These are phyloP conservation scores for Dactylellina cionopaga DNA, from an alignment of 2,329 filamentous ascomycete species.

Conservation along the genomic window DNA sequence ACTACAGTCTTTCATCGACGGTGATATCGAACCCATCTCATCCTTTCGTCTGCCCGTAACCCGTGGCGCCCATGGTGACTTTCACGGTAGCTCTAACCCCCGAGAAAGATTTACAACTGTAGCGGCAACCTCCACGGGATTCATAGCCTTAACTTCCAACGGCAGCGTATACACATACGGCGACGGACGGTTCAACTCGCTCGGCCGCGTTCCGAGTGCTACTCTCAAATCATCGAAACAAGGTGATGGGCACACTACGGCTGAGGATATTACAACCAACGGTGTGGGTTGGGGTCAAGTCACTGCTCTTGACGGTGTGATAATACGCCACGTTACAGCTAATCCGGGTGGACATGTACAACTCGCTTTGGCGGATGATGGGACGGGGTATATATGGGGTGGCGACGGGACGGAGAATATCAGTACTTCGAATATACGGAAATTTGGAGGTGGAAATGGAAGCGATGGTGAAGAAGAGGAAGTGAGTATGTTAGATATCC, in stretches of 20 bases:
- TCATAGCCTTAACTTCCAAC: conserved; percentile 22
- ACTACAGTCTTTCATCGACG: neutral
- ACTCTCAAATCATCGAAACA: neutral
- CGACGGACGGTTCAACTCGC: conserved; percentile 38
- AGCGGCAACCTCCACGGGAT: conserved; percentile 27
- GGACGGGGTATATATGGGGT: conserved; percentile 40
- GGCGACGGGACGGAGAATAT: conserved; percentile 46
- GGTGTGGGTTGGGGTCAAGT: conserved; percentile 34
- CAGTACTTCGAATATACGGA: neutral
- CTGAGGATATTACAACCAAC: neutral
- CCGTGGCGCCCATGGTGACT: neutral
- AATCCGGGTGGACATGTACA: conserved; percentile 33
- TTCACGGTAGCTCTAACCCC: neutral
- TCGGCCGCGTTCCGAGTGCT: conserved; percentile 12
- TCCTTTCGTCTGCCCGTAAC: neutral
- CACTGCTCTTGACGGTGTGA: conserved; percentile 23
- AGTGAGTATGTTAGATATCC: conserved; percentile 25
- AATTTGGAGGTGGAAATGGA: neutral
- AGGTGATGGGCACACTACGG: no score
- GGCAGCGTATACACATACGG: conserved; percentile 43
- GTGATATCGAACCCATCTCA: conserved; percentile 1
- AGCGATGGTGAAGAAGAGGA: conserved; percentile 6
- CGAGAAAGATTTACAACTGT: conserved; percentile 9
- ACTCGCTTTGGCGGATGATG: conserved; percentile 9
- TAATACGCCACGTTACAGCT: neutral